phyloP scores from a whole-genome alignment of 139 green algal species.

The Coelastrella sp. region DNA sequence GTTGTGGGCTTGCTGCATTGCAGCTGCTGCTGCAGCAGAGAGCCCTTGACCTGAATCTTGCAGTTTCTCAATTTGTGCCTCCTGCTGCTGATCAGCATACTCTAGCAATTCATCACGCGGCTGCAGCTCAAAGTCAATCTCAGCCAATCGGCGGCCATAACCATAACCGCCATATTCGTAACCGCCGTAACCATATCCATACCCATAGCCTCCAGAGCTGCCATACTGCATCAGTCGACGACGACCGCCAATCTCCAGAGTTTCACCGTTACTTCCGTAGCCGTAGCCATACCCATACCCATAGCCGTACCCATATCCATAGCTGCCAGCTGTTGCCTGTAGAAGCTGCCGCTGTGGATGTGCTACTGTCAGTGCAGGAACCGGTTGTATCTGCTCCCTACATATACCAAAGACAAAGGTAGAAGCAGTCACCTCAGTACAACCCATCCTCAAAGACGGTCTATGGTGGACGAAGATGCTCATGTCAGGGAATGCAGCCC shows the following conservation, averaged over 20 bases:
- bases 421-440: background rate
- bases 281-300: constrained; percentile 16
- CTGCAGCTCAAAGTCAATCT: constrained; percentile 10
- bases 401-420: background rate
- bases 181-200: constrained; percentile 24
- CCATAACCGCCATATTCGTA: constrained; percentile 22
- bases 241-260: background rate
- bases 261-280: background rate
- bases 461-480: too few relatives aligned
- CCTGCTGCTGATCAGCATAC: constrained; percentile 11
- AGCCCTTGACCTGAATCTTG: background rate
- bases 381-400: background rate
- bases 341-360: constrained; percentile 22
- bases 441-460: background rate
- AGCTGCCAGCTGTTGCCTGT: constrained; percentile 13
- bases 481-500: too few relatives aligned
- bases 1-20: background rate
- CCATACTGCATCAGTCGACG: background rate
- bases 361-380: background rate
- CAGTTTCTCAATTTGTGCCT: background rate
- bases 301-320: background rate
- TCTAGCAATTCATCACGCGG: constrained; percentile 12
- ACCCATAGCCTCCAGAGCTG: constrained; percentile 18
- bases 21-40: constrained; percentile 18
- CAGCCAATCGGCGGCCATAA: constrained; percentile 1